Base-by-base conservation (phyloP, 73 alveolate genomes). In the Effrenium voratum region DNA sequence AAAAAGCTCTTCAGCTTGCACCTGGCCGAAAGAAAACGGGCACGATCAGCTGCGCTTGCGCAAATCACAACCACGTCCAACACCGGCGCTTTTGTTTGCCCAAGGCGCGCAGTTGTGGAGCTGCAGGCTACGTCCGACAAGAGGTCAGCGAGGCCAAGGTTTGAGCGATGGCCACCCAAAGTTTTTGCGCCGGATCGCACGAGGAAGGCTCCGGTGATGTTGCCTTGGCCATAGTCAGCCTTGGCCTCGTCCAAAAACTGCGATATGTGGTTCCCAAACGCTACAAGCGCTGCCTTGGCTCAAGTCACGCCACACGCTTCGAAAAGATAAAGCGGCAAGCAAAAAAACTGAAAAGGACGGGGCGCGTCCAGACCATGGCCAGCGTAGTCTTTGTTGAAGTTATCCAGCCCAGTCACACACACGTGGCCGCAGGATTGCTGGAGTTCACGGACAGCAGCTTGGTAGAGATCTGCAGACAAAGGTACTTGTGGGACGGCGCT, bases 1-100 rank as follows among this genome's bases (percentile, higher is more conserved):
- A 81, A 12, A 49, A 81, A 81, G 73, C 91, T 81, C 47, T 46
- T 81, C 73, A 81, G 49, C 49, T 81, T 81, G 49, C 91, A 81
- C 91, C 91, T 81, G 38, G 22, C 19, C 70, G n/a, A n/a, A n/a
- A n/a, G n/a, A n/a, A n/a, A 81, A 8, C 43, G 16, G 10, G 43
- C 43, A 45, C 26, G 45, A 6, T 40, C 55, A 2, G 40, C n/a
- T 38, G 49, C 38, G 3, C 22, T 3, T 28, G 5, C 50, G 10
- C n/a, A 15, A 16, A 38, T 32, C 6, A 76, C 86, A 76, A n/a
- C n/a, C n/a, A n/a, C n/a, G n/a, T n/a, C n/a, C n/a, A n/a, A n/a
- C n/a, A n/a, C n/a, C n/a, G n/a, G n/a, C 0, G 60, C 41, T 28
- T 22, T 36, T 43, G 24, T 19, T 19, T 44, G 2, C 30, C 34